Conservation (phyloP, 495 filamentous ascomycete genomes). For the Podospora didyma region DNA sequence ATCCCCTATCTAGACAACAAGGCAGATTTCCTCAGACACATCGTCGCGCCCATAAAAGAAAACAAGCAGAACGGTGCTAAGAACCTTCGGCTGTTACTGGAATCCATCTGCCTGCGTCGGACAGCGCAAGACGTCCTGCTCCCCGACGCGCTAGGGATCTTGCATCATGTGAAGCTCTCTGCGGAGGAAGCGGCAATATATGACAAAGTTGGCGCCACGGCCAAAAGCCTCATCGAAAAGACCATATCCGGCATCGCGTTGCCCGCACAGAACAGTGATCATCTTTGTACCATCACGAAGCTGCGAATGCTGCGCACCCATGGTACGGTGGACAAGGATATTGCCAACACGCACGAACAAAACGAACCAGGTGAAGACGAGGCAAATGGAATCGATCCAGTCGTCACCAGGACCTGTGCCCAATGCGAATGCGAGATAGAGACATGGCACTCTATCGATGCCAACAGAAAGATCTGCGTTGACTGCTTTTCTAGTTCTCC, state of each 20-base stretch:
- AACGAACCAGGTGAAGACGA: not conserved
- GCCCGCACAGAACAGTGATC: not conserved
- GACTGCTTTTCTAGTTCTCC: not conserved
- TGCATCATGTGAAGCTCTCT: not conserved
- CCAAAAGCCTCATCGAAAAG: not conserved
- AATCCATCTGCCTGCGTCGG: not conserved
- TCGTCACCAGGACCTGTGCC: not conserved
- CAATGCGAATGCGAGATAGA: not conserved
- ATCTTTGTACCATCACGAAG: not conserved
- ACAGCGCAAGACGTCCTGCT: not conserved
- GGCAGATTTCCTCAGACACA: not conserved
- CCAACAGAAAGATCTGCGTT: not conserved
- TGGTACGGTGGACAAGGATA: not conserved
- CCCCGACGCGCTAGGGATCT: not conserved
- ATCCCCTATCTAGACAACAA: not conserved
- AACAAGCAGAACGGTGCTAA: not conserved
- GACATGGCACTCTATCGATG: not conserved
- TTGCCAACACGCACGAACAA: not conserved
- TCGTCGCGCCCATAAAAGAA: not conserved
- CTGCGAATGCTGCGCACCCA: not conserved
- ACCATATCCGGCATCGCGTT: not conserved
- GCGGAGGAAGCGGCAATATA: not conserved
- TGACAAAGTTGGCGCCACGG: not conserved
- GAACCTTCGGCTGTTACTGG: not conserved
- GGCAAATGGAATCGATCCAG: too few relatives aligned